A percentile compares a stretch with the other conserved stretches of the same genome.
Evolutionary conservation across 2,329 filamentous ascomycete genomes (phyloP).

Genomic region (Phialophora tarda): DNA sequence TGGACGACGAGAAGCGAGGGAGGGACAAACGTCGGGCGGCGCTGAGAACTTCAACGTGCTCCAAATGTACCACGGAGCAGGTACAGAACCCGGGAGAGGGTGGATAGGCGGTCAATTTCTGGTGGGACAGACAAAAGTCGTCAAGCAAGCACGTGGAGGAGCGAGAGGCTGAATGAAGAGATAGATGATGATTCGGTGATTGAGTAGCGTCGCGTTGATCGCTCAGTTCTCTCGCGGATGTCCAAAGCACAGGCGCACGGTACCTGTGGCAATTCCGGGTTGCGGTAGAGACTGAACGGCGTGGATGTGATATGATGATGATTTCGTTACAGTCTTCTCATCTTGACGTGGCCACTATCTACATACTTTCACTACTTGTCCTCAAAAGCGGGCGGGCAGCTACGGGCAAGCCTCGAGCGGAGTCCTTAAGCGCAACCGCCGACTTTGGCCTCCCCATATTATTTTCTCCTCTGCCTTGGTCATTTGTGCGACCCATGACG

Average conservation of each 20-base stretch:
- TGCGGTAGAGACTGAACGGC: background rate
- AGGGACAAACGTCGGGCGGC: constrained; percentile 23
- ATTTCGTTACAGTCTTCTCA: background rate
- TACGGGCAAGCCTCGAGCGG: background rate
- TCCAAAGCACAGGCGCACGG: constrained; percentile 1
- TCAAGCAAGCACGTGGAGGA: constrained; percentile 34
- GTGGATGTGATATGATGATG: background rate
- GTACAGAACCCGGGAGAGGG: constrained; percentile 10
- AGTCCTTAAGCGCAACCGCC: constrained; percentile 4
- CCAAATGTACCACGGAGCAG: constrained; percentile 14
- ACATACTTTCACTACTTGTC: background rate
- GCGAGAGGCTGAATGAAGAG: constrained; percentile 35
- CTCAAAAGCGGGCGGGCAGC: background rate
- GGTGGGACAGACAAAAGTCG: constrained; percentile 21
- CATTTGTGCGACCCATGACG: constrained; percentile 16
- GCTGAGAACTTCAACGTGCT: constrained; percentile 29
- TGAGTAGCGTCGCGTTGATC: constrained; percentile 20
- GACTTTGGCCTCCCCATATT: background rate
- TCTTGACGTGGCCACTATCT: constrained; percentile 1
- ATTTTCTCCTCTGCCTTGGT: constrained; percentile 11
- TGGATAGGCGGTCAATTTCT: constrained; percentile 28
- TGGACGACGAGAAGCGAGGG: constrained; percentile 25
- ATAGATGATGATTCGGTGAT: constrained; percentile 29
- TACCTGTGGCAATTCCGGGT: background rate
- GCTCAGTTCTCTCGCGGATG: background rate